Base-by-base conservation (phyloP, 164 flowering plant species). In the Cinnamomum chago region DNA sequence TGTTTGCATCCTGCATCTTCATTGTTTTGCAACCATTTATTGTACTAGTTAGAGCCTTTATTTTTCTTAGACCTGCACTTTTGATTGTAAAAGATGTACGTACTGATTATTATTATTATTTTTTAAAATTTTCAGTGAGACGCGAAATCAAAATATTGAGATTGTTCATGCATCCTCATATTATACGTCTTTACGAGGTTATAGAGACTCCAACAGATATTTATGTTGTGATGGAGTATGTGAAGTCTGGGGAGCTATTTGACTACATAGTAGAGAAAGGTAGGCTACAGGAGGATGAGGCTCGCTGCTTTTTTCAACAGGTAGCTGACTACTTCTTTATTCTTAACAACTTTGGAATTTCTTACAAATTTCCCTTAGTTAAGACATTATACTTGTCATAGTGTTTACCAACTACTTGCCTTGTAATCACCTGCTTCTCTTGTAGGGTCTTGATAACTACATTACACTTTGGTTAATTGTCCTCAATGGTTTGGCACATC, bases 181-280 rank as follows among this genome's bases (percentile, higher is more conserved):
- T 84, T 22, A 79, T 83, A 70, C 84, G 84, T 12, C 84, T 83
- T 23, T 84, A 79, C 65, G 87, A 83, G 80, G 85, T 83, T 23
- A 80, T 85, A 51, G 87, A 85, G 72, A 83, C 87, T 50, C 73
- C 64, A 2, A 18, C 82, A 6, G 82, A 83, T 60, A 85, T 85
- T n/a, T 85, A 79, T 73, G 80, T 85, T 50, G 84, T 85, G 13
- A 83, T 85, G 87, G 87, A 85, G 73, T 83, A 81, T 79, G 83
- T 85, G 75, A 80, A 83, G 65, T 78, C 82, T 27, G 87, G 87
- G 23, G 87, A 85, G 72, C 73, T 83, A 15, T 85, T 83, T 77
- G 85, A 85, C 76, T 81, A 83, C 74, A 81, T 85, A 47, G 83
- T 81, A 51, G 84, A 81, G 78, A 85, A 83, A 64, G 87, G 87